Evolutionary conservation across 2,329 filamentous ascomycete species (phyloP), one percentile per base, ranked within the genome.

Genomic region (Colletotrichum karsti): DNA sequence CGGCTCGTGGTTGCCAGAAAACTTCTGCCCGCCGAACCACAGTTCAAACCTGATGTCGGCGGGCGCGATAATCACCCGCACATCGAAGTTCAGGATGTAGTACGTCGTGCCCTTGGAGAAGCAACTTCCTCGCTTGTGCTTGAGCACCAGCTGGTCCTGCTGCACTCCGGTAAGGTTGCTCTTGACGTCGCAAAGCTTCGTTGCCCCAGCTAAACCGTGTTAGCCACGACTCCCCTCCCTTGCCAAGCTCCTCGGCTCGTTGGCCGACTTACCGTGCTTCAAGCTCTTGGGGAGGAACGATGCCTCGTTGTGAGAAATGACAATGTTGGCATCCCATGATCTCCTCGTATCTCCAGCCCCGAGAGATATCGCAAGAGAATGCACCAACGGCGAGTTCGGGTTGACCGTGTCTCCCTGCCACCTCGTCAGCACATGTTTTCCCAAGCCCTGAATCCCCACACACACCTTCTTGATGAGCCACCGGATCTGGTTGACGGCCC

Each of bases 11-110:
- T 80, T 78, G 5, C 78, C 74, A 7, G 79, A 80, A 62, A 81
- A 82, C 69, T 73, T 77, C 24, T 77, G 73, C 2, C 80, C 80
- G 1, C 73, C 78, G 63, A 81, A 83, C 82, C 82, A 84, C 3
- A 84, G 69, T 67, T 82, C 80, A 50, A 84, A 84, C 6, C 75
- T 73, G 37, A 90, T 76, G 63, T 90, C 88, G 0, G 88, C 84
- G 1, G 85, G 82, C 1, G 85, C 87, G 4, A 87, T 83, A 37
- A 88, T 79, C 4, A 88, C 86, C 62, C 87, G 82, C 0, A 90
- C 82, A 55, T 87, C 84, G 57, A 84, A 84, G 7, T 75, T 75
- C 50, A 79, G 82, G 4, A 81, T 69, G 46, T 80, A 83, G 60
- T 77, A 84, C 41, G 74, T 78, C 56, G 76, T 74, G 8, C 80